Evolutionary conservation across 768 basidiomycete species (phyloP), one percentile per base, ranked within the genome.

Genomic region (Thelephora ganbajun): DNA sequence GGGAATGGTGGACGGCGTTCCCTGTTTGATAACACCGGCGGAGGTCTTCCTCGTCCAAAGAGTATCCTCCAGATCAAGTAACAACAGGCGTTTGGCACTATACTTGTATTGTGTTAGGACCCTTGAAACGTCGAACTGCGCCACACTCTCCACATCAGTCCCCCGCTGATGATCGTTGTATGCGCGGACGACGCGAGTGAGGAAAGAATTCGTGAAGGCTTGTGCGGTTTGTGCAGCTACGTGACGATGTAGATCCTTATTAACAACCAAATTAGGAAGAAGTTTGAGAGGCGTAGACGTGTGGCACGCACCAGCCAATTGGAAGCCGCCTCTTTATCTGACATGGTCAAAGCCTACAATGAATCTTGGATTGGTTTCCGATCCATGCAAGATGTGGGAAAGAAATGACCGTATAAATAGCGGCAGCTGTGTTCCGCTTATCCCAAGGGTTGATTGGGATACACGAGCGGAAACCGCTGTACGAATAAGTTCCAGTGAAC

Each of bases 371-470:
- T 41, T 6, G 35, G 35, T 33, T 20, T 45, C 23, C 19, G 37
- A 39, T 46, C 34, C 9, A 5, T 9, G 7, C 2, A 19, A 35
- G 39, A 11, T 16, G 18, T 13, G 16, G 5, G 0, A 11, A 7
- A 16, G n/a, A 4, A n/a, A 11, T 26, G 34, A 58, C 62, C 51
- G 77, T 74, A 44, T 77, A 52, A 53, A 92, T 90, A 2, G 88
- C 89, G 23, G 78, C 69, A 0, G 90, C 85, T 1, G 90, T 90
- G n/a, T 80, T 82, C 23, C 84, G 74, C 35, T 74, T 75, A 54
- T 89, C 86, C 76, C 84, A 91, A 1, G 88, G 89, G 58, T 91
- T 91, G 60, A 91, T 71, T 11, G 83, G 79, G 42, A 91, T 84
- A 53, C 87, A 91, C 11, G 82, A 84, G 35, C 88, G 69, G 67